Base-by-base conservation (phyloP, 1,139 yeast species). In the Barnettozyma hawaiiensis region DNA sequence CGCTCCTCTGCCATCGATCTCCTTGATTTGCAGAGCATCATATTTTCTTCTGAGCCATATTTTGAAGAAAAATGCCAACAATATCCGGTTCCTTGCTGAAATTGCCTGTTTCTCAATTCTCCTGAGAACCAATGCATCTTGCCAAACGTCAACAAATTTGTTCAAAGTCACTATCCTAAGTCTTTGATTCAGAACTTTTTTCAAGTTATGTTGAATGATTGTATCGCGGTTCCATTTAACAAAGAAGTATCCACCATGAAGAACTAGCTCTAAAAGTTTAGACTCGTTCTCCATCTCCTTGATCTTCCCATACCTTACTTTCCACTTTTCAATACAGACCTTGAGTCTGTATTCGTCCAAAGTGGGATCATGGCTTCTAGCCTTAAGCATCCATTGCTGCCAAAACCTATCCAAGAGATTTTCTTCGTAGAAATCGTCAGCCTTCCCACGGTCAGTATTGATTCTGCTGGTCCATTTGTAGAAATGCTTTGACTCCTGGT, bases 1-100 rank as follows among this genome's bases (percentile, higher is more conserved):
- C 12, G 49, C 44, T 7, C 38, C 36, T 0, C 41, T 31, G 2
- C 32, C 21, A 10, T 36, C 14, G 11, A 54, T 50, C 2, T 44
- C 39, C 20, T 51, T 42, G 6, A 50, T 42, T 28, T 45, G 52
- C 4, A 48, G 40, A 3, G 44, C 49, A 22, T 57, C 54, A 9
- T 45, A 16, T 20, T 57, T 51, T 31, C 58, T 49, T 38, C 44
- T 47, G 24, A 23, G 35, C 64, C 66, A 63, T 14, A 49, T 48
- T 3, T 46, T 39, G 24, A 62, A 45, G 7, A 53, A 44, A 37
- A 51, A 54, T 29, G 38, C 39, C 21, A 49, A 29, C 14, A 59
- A 31, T 23, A 54, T 40, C 5, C 18, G 10, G 11, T 54, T 47
- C 14, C 61, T 34, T 7, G 35, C 47, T 0, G 15, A 10, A 0